Conservation (phyloP, 306 rosid genomes). For the Canavalia gladiata region DNA sequence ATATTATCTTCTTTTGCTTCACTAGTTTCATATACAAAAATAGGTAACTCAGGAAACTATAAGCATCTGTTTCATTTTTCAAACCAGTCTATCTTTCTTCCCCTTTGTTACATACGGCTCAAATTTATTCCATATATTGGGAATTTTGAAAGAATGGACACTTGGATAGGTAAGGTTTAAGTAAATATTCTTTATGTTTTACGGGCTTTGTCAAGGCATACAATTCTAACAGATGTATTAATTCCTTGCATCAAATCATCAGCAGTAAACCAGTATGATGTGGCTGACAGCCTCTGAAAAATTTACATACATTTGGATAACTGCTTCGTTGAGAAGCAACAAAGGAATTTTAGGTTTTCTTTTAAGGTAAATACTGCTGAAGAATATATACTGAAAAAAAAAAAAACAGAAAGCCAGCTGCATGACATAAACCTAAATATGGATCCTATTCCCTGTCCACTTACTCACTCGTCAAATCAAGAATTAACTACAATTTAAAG, state of each 20-base stretch:
- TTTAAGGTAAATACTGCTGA: slow-evolving; percentile 36
- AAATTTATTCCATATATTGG: slow-evolving; percentile 23
- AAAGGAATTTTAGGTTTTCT: slow-evolving; percentile 36
- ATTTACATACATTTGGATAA: slow-evolving; percentile 30
- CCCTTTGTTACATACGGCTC: not conserved
- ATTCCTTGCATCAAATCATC: slow-evolving; percentile 42
- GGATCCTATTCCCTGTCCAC: slow-evolving; percentile 29
- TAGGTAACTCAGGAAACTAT: not conserved
- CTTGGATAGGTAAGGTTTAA: not conserved
- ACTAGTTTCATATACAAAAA: slow-evolving; percentile 34
- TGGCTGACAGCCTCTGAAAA: slow-evolving; percentile 21
- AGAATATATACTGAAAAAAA: slow-evolving; percentile 38
- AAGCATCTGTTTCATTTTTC: slow-evolving; percentile 39
- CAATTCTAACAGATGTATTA: slow-evolving; percentile 41
- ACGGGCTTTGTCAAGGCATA: slow-evolving; percentile 37
- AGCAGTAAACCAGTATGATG: slow-evolving; percentile 19
- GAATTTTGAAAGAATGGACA: not conserved
- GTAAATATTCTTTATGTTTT: slow-evolving; percentile 34
- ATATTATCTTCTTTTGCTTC: slow-evolving; percentile 12
- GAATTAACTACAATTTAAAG: slow-evolving; percentile 28
- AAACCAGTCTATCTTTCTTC: slow-evolving; percentile 6
- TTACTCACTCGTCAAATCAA: slow-evolving; percentile 44
- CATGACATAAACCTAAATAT: slow-evolving; percentile 41
- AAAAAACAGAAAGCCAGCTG: not conserved
- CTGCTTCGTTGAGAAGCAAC: slow-evolving; percentile 46